phyloP scores from a whole-genome alignment of 345 rosid species.

The Firmiana major region DNA sequence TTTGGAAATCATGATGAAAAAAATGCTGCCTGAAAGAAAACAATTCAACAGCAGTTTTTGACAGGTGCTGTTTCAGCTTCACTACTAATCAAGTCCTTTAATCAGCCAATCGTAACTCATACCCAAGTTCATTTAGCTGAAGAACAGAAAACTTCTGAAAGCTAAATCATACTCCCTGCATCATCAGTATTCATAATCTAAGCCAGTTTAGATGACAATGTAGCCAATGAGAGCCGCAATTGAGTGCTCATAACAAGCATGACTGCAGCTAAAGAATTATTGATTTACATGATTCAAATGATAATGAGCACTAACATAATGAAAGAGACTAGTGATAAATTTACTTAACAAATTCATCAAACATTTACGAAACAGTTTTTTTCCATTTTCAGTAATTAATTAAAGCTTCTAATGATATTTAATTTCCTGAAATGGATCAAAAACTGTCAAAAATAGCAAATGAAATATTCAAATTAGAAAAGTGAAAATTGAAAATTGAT shows the following conservation, averaged over 20 bases:
- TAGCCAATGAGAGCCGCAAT: background rate
- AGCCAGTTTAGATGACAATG: background rate
- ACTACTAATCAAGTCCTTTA: too few relatives aligned
- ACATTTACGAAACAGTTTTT: background rate
- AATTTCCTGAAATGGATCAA: background rate
- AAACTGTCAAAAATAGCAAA: background rate
- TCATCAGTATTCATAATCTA: too few relatives aligned
- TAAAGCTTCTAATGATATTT: background rate
- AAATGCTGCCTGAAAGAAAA: too few relatives aligned
- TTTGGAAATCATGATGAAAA: background rate
- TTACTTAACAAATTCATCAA: conserved; percentile 1
- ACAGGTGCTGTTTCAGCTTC: background rate
- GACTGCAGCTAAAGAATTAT: background rate
- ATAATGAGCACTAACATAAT: background rate
- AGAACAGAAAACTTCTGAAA: background rate
- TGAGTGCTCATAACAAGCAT: background rate
- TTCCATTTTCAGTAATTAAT: background rate
- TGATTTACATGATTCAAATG: background rate
- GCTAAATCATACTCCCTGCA: background rate
- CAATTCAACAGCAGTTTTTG: too few relatives aligned
- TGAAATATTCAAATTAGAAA: conserved; percentile 4
- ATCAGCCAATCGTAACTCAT: too few relatives aligned
- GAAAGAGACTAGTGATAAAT: background rate
- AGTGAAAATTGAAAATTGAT: background rate
- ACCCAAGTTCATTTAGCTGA: too few relatives aligned